phyloP scores from a whole-genome alignment of 148 eudicot species.

The Salicornia ramosissima region DNA sequence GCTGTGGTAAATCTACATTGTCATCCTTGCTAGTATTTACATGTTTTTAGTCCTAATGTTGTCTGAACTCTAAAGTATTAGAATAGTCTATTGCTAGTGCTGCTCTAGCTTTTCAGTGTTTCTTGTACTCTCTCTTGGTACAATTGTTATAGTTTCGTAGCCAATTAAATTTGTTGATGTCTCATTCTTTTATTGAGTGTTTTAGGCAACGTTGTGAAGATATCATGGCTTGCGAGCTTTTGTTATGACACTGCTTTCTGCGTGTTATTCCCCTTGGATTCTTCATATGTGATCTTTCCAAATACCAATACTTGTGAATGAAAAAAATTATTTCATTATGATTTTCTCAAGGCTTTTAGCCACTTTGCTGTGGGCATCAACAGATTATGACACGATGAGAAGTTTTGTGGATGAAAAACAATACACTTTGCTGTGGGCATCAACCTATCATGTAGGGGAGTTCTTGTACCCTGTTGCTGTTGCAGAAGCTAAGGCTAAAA shows the following conservation, averaged over 20 bases:
- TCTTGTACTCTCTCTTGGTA: not conserved
- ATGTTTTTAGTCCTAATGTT: not conserved
- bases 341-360: not conserved
- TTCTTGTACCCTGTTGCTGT: slow-evolving; percentile 82
- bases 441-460: slow-evolving; percentile 97
- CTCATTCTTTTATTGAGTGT: no score
- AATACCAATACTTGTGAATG: no score
- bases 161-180: not conserved
- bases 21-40: slow-evolving; percentile 77
- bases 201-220: not conserved
- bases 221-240: not conserved
- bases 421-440: slow-evolving; percentile 91
- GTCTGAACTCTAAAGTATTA: not conserved
- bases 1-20: slow-evolving; percentile 95
- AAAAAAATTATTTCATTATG: not conserved
- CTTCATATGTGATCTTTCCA: not conserved
- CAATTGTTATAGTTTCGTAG: not conserved
- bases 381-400: slow-evolving; percentile 98
- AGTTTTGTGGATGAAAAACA: slow-evolving; percentile 93
- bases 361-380: slow-evolving; percentile 69
- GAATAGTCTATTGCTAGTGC: not conserved
- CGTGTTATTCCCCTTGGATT: not conserved
- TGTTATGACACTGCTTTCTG: not conserved
- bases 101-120: not conserved
- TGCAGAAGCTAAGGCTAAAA: slow-evolving; percentile 83